A percentile compares a stretch with the other conserved stretches of the same genome.
Conservation (phyloP, 2,329 filamentous ascomycete species). For the Capronia coronata region DNA sequence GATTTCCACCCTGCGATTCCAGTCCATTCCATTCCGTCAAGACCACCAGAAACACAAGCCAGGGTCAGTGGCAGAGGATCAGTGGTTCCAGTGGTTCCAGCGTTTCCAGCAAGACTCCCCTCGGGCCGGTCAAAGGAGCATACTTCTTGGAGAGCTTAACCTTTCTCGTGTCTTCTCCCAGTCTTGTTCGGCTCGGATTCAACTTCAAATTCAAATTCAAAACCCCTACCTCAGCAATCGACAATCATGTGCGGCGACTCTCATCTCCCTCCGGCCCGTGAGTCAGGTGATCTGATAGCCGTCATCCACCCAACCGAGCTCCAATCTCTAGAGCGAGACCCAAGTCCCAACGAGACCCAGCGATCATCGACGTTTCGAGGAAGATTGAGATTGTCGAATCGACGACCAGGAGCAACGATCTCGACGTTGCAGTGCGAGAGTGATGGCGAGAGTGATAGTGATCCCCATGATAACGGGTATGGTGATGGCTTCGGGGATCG, state of each 20-base stretch:
- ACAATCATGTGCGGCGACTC: slow-evolving; percentile 20
- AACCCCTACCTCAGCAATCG: background rate
- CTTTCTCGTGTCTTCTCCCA: no score
- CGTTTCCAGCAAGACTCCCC: no score
- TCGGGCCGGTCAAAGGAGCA: no score
- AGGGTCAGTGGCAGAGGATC: no score
- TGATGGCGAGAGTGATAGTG: background rate
- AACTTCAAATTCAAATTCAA: no score
- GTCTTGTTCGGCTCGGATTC: no score
- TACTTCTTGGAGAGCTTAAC: no score
- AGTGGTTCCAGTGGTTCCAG: no score
- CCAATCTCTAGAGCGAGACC: no score
- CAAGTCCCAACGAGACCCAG: slow-evolving; percentile 4
- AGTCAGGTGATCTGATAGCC: slow-evolving; percentile 26
- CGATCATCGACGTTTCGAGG: slow-evolving; percentile 20
- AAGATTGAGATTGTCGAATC: slow-evolving; percentile 20
- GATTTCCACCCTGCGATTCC: no score
- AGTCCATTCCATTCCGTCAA: no score
- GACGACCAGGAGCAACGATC: slow-evolving; percentile 9
- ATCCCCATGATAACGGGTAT: background rate
- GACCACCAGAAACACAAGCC: no score
- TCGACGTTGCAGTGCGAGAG: slow-evolving; percentile 15
- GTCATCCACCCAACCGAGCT: slow-evolving; percentile 28
- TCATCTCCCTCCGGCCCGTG: slow-evolving; percentile 23
- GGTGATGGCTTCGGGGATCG: background rate